Conservation (phyloP, 2,329 filamentous ascomycete genomes). For the Apiospora koreana region DNA sequence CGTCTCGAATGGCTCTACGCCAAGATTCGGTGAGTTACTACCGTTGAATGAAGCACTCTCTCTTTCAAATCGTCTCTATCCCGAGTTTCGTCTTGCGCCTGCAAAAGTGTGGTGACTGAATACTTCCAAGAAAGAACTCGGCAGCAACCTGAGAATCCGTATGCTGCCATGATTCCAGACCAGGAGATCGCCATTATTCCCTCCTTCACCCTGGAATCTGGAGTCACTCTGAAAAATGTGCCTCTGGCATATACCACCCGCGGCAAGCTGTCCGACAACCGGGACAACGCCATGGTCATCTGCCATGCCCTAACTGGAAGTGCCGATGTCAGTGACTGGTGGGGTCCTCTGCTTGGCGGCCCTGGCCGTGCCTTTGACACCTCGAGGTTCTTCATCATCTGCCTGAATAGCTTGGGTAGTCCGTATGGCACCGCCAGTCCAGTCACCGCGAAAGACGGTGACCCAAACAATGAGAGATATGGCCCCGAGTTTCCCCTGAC, state of each 20-base stretch:
- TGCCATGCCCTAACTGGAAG: constrained; percentile 87
- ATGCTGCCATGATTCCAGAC: constrained; percentile 80
- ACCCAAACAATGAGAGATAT: constrained; percentile 73
- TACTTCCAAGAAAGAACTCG: constrained; percentile 64
- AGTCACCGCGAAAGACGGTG: constrained; percentile 84
- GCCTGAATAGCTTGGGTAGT: constrained; percentile 82
- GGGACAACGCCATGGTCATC: constrained; percentile 72
- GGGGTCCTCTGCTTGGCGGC: constrained; percentile 79
- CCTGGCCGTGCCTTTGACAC: constrained; percentile 79
- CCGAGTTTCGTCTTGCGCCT: constrained; percentile 8
- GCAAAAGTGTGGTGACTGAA: constrained; percentile 56
- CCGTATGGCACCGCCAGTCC: constrained; percentile 88
- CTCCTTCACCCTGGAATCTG: constrained; percentile 90
- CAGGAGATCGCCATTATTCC: constrained; percentile 87
- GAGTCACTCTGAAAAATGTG: constrained; percentile 77
- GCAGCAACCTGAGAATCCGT: constrained; percentile 88
- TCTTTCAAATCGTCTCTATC: neutral
- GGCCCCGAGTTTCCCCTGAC: constrained; percentile 96
- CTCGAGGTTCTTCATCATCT: constrained; percentile 81
- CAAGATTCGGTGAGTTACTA: constrained; percentile 36
- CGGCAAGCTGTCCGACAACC: constrained; percentile 58
- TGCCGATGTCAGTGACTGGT: constrained; percentile 85
- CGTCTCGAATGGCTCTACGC: constrained; percentile 21
- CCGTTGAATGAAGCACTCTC: neutral
- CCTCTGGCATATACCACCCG: constrained; percentile 69